A percentile compares a stretch with the other conserved stretches of the same genome.
These are phyloP conservation scores for Taiozyma sp. DNA, from an alignment of 1,139 yeast genomes.

Conservation along the genomic window DNA sequence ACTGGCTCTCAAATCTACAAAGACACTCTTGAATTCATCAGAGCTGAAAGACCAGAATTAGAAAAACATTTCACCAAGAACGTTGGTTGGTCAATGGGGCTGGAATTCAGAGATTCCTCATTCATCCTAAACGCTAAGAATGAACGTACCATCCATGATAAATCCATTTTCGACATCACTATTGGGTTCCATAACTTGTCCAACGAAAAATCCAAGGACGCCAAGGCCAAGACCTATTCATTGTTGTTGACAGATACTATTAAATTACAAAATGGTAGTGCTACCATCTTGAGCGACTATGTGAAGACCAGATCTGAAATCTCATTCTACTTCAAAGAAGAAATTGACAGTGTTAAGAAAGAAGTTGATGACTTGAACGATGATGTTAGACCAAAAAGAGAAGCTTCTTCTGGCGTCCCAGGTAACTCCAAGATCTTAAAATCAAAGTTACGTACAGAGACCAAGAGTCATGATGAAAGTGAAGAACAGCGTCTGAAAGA, in stretches of 20 bases:
- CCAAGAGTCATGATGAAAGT: constrained; percentile 67
- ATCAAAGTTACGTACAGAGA: constrained; percentile 76
- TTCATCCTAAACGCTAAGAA: constrained; percentile 70
- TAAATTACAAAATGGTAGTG: constrained; percentile 56
- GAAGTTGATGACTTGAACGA: constrained; percentile 29
- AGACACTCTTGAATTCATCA: constrained; percentile 54
- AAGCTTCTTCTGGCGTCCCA: constrained; percentile 16
- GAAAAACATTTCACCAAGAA: constrained; percentile 66
- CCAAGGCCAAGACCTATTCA: constrained; percentile 52
- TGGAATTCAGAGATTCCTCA: constrained; percentile 82
- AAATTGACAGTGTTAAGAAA: constrained; percentile 28
- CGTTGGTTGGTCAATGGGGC: constrained; percentile 86
- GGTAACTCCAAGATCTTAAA: constrained; percentile 55
- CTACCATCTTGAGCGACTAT: constrained; percentile 66
- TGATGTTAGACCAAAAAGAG: constrained; percentile 21
- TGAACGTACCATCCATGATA: constrained; percentile 61
- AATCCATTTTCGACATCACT: constrained; percentile 71
- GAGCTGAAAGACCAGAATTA: constrained; percentile 56
- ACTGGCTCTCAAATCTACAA: constrained; percentile 62
- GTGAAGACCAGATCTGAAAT: constrained; percentile 70
- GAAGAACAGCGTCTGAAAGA: constrained; percentile 80
- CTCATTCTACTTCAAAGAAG: constrained; percentile 82
- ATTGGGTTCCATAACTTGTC: constrained; percentile 68
- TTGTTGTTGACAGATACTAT: constrained; percentile 81
- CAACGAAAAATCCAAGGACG: constrained; percentile 35